Evolutionary conservation across 2,329 filamentous ascomycete species (phyloP), one percentile per base, ranked within the genome.

Genomic region (Sclerotinia nivalis): DNA sequence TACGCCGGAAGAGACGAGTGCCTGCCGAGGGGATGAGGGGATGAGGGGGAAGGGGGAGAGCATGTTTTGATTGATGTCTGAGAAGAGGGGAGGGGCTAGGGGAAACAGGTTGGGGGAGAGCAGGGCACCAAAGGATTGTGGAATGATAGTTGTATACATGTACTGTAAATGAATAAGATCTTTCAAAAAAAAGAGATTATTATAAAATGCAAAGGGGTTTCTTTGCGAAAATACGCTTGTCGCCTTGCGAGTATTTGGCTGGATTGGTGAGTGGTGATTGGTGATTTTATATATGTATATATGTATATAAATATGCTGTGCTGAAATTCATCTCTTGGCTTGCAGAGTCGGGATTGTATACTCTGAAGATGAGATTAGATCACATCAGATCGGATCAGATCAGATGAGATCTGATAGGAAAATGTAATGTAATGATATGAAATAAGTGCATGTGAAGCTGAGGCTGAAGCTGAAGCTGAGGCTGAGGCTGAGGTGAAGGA

Each of bases 1-100:
- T 52, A 52, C 61, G 47, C 61, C 47, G 60, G 61, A 64, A 52
- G 47, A 64, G 31, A 52, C 25, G 61, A 64, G 47, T 64, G 61
- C 22, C 28, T 64, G 61, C 47, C 47, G 47, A 49, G 31, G 20
- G 20, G 56, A 43, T 40, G 10, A 13, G 37, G 37, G 37, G 37
- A n/a, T 31, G 37, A 13, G 13, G 56, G 13, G 56, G 37, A 12
- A 43, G 22, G 7, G 31, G 9, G n/a, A n/a, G 22, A 31, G 20
- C 28, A 45, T 34, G 18, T 18, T 20, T 13, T 31, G n/a, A 6
- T 56, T 34, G 54, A 40, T 40, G 10, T 40, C 15, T 43, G 37
- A 43, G 40, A n/a, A 34, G 54, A 20, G 31, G 31, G 31, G 31
- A 15, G n/a, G 59, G 40, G 12, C 4, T 10, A 20, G 37, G 13